Conservation (phyloP, 1,284 basidiomycete genomes). For the Puccinia horiana region DNA sequence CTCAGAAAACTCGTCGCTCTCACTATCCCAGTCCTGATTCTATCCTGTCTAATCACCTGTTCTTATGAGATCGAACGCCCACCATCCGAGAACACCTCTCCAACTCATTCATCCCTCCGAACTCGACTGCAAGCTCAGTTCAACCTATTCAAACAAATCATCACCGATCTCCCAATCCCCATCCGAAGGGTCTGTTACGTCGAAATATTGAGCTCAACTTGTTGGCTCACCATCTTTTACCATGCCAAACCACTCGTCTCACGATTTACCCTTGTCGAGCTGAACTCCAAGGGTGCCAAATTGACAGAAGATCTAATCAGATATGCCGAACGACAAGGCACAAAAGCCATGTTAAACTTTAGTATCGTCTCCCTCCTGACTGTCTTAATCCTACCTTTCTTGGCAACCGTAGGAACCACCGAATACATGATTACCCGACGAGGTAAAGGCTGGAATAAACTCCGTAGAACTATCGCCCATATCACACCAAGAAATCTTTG, state of each 20-base stretch:
- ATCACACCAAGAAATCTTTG: conserved; percentile 38
- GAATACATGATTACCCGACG: conserved; percentile 4
- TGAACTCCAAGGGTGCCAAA: background rate
- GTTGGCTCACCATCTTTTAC: conserved; percentile 37
- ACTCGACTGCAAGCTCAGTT: background rate
- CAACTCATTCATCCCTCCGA: background rate
- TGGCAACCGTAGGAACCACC: conserved; percentile 10
- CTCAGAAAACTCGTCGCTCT: conserved; percentile 13
- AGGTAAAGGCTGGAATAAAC: conserved; percentile 2
- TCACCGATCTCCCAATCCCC: conserved; percentile 27
- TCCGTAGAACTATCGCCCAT: background rate
- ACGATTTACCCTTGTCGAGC: conserved; percentile 1
- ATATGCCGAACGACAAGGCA: conserved; percentile 23
- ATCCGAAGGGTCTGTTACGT: conserved; percentile 33
- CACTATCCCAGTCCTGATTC: background rate
- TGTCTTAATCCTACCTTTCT: conserved; percentile 1
- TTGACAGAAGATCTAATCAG: background rate
- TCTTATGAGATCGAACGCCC: background rate
- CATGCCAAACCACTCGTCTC: conserved; percentile 31
- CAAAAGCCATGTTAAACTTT: conserved; percentile 23
- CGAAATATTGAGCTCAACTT: conserved; percentile 13
- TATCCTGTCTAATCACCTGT: background rate
- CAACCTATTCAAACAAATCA: background rate
- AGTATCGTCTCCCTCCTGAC: conserved; percentile 22
- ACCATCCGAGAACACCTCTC: background rate